Evolutionary conservation across 345 rosid species (phyloP), one percentile per base, ranked within the genome.

Genomic region (Heritiera fomes): DNA sequence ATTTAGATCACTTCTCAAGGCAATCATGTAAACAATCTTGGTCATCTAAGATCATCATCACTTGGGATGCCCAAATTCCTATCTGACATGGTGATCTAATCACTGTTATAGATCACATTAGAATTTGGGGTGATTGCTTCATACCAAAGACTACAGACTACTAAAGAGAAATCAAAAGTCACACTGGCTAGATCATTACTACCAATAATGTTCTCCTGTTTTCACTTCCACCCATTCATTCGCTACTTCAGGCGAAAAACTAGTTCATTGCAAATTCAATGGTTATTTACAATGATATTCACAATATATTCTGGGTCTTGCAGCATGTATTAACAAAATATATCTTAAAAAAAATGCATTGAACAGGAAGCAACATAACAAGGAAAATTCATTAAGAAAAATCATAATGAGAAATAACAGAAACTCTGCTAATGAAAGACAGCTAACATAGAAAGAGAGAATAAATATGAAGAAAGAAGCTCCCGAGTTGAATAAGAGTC

Each of bases 181-280:
- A 41, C 50, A 41, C 50, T 8, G 8, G 30, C 71, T 8, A 66
- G 71, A 66, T 20, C 49, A 41, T 41, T 41, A 18, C 50, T n/a
- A 66, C 71, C 30, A 7, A 41, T 41, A n/a, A n/a, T 41, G 28
- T 65, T 65, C n/a, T 66, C 45, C 50, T 17, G 3, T 56, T 56
- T 18, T 56, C 61, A 18, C 61, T 56, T 56, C 61, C 28, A n/a
- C 7, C 20, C 59, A 56, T 18, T 41, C 43, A 41, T 66, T 66
- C 10, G 28, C 50, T 66, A 66, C 71, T 66, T 41, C 28, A 66
- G 18, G 71, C 18, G 71, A 67, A 45, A 67, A 67, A 18, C 52
- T 43, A n/a, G 52, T n/a, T 67, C 52, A 67, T 18, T 18, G 50
- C 43, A 67, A 67, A 43, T n/a, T 43, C 32, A 20, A 10, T 41